phyloP scores from a whole-genome alignment of 176 grass and related monocot species.

The Avena sativa region DNA sequence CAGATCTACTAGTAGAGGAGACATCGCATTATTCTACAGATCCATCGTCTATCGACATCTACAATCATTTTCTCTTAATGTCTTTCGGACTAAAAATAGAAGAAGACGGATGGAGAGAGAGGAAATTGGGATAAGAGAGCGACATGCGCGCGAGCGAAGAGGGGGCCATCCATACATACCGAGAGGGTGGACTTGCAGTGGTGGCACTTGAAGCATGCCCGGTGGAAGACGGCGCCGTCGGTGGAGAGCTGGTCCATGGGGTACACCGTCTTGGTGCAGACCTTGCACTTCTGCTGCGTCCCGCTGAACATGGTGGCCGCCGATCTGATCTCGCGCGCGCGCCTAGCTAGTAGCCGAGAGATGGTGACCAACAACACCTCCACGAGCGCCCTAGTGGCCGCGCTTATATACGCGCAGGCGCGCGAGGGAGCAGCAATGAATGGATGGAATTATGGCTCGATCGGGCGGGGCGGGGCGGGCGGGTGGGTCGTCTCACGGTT shows the following conservation, averaged over 20 bases:
- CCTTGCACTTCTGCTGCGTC: constrained; percentile 87
- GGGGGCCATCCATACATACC: constrained; percentile 25
- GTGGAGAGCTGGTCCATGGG: constrained; percentile 90
- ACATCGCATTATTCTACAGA: constrained; percentile 28
- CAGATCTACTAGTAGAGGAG: constrained; percentile 42
- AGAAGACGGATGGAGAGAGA: not conserved
- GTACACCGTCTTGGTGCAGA: constrained; percentile 93
- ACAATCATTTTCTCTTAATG: not conserved
- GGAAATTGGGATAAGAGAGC: constrained; percentile 5
- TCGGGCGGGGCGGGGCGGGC: not conserved
- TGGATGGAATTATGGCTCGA: constrained; percentile 41
- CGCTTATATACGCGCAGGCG: constrained; percentile 38
- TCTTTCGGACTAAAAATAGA: not conserved
- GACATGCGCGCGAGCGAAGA: not conserved
- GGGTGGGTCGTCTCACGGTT: constrained; percentile 39
- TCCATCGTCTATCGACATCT: constrained; percentile 15
- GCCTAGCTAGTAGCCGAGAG: not conserved
- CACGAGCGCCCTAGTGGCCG: constrained; percentile 24
- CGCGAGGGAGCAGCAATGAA: constrained; percentile 14
- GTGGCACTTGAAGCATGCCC: constrained; percentile 90
- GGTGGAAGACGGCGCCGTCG: constrained; percentile 73
- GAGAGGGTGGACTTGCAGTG: constrained; percentile 95
- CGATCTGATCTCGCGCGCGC: constrained; percentile 20
- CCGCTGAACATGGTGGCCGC: constrained; percentile 57
- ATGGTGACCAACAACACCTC: not conserved